These are phyloP conservation scores for Cardamine resedifolia DNA, from an alignment of 345 rosid genomes.

Conservation along the genomic window DNA sequence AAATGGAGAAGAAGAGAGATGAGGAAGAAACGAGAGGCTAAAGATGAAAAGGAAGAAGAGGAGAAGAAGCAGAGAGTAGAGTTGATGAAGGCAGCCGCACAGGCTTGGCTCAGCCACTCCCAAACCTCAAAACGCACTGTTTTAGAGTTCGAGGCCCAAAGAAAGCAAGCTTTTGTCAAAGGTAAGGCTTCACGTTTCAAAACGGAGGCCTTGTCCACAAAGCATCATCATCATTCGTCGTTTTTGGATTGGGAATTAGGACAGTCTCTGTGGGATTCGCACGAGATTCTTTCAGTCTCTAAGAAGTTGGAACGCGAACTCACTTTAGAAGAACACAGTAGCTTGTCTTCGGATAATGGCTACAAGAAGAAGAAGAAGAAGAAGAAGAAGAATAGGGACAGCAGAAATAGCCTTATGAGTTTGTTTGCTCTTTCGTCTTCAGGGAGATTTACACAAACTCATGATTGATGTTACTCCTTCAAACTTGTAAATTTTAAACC, in stretches of 20 bases:
- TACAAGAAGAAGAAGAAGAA: slow-evolving; percentile 35
- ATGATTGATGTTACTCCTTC: slow-evolving; percentile 4
- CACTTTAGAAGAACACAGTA: slow-evolving; percentile 37
- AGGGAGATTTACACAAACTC: slow-evolving; percentile 44
- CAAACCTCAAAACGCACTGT: slow-evolving; percentile 41
- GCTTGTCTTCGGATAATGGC: slow-evolving; percentile 25
- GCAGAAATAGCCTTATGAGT: slow-evolving; percentile 66
- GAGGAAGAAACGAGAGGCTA: slow-evolving; percentile 45
- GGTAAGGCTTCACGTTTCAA: slow-evolving; percentile 68
- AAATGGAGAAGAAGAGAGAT: slow-evolving; percentile 18
- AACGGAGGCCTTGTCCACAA: slow-evolving; percentile 48
- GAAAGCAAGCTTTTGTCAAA: slow-evolving; percentile 42
- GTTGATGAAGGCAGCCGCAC: slow-evolving; percentile 84
- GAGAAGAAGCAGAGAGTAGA: slow-evolving; percentile 44
- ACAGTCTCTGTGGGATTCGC: slow-evolving; percentile 70
- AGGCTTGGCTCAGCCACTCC: slow-evolving; percentile 74
- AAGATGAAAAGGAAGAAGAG: slow-evolving; percentile 37
- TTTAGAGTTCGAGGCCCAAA: slow-evolving; percentile 54
- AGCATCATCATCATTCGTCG: slow-evolving; percentile 10
- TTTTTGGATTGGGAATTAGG: slow-evolving; percentile 61
- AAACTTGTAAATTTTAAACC: slow-evolving; percentile 5
- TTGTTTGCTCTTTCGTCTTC: slow-evolving; percentile 57
- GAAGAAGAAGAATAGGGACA: slow-evolving; percentile 40
- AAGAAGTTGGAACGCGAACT: slow-evolving; percentile 63
- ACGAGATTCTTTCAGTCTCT: slow-evolving; percentile 65